Percentiles rank a stretch among this genome's conserved stretches.
These are phyloP conservation scores for Mortierella polycephala DNA, from an alignment of 371 early-diverging fungal genomes.

Conservation along the genomic window DNA sequence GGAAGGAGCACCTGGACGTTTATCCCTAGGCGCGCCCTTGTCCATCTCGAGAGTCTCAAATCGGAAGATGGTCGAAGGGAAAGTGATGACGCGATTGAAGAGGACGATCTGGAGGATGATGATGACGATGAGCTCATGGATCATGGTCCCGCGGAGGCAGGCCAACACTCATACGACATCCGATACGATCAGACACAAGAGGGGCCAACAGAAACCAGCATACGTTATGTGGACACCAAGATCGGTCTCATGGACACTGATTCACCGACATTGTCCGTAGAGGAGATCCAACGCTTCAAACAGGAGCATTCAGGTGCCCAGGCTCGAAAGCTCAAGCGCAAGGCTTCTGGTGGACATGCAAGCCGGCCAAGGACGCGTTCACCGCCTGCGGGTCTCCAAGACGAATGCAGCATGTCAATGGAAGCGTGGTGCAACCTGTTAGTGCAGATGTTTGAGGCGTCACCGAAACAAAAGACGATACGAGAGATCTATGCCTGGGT, in stretches of 20 bases:
- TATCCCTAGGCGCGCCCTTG: constrained; percentile 50
- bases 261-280: constrained; percentile 43
- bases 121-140: constrained; percentile 21
- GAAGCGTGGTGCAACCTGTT: constrained; percentile 55
- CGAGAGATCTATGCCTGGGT: constrained; percentile 56
- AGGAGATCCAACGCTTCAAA: constrained; percentile 53
- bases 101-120: constrained; percentile 26
- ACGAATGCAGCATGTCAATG: constrained; percentile 55
- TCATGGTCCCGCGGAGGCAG: constrained; percentile 12
- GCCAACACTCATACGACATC: constrained; percentile 3
- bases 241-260: constrained; percentile 38
- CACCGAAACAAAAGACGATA: constrained; percentile 57
- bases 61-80: constrained; percentile 29
- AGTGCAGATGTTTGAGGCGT: constrained; percentile 55
- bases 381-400: constrained; percentile 40
- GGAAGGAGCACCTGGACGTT: constrained; percentile 56
- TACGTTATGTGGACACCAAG: constrained; percentile 43
- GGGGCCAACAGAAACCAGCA: constrained; percentile 28
- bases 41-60: constrained; percentile 52
- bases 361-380: constrained; percentile 45
- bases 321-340: constrained; percentile 43
- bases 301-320: constrained; percentile 48
- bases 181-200: constrained; percentile 9
- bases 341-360: constrained; percentile 41
- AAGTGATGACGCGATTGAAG: constrained; percentile 22